A percentile compares a stretch with the other conserved stretches of the same genome.
These are phyloP conservation scores for Eucalyptus cladocalyx DNA, from an alignment of 345 rosid genomes.

Conservation along the genomic window DNA sequence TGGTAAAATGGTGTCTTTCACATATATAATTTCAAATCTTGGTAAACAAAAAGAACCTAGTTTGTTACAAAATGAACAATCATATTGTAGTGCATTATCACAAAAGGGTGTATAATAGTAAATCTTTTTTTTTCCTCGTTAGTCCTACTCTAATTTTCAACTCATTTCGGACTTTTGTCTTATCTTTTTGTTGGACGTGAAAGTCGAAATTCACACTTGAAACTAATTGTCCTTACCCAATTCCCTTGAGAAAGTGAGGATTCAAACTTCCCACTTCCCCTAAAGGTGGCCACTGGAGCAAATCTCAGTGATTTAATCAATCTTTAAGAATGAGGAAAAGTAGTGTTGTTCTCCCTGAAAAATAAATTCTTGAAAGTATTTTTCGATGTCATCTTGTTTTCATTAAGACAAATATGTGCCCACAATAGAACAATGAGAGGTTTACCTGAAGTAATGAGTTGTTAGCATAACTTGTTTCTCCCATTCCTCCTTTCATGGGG, in stretches of 20 bases:
- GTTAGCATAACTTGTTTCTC: too few relatives aligned
- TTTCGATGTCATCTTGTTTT: neutral
- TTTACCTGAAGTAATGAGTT: too few relatives aligned
- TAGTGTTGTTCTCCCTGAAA: neutral
- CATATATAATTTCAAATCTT: neutral
- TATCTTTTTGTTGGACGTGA: too few relatives aligned
- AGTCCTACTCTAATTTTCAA: too few relatives aligned
- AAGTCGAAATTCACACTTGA: too few relatives aligned
- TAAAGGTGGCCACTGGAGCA: too few relatives aligned
- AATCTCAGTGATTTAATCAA: neutral
- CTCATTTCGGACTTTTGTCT: too few relatives aligned
- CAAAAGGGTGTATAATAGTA: neutral
- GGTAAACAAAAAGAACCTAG: neutral
- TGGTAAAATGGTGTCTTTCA: neutral
- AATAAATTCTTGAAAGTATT: neutral
- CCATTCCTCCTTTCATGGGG: too few relatives aligned
- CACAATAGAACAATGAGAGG: neutral
- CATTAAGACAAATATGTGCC: neutral
- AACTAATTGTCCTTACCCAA: too few relatives aligned
- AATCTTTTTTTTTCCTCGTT: too few relatives aligned
- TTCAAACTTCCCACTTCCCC: too few relatives aligned
- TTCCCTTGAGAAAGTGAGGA: accelerated
- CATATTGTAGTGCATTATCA: neutral
- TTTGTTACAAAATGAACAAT: neutral
- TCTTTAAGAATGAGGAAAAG: neutral